Percentiles rank a stretch among this genome's conserved stretches.
These are phyloP conservation scores for Blastomyces gilchristii DNA, from an alignment of 2,329 filamentous ascomycete species.

Conservation along the genomic window DNA sequence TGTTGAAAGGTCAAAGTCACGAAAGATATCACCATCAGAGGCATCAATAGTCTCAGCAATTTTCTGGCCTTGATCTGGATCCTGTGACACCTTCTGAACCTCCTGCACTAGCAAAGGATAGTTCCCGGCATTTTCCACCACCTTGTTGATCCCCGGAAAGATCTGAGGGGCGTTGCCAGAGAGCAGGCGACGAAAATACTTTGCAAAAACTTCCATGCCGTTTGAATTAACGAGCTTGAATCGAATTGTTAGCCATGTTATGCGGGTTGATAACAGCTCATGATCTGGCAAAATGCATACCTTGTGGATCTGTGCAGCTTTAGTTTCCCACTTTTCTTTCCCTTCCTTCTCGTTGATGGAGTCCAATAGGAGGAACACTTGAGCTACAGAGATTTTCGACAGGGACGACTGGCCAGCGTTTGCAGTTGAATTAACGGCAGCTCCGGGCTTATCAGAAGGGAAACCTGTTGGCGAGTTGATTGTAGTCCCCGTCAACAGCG, in stretches of 20 bases:
- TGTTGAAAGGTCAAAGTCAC: conserved; percentile 88
- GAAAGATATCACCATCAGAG: conserved; percentile 83
- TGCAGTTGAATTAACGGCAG: conserved; percentile 31
- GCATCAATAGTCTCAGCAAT: conserved; percentile 91
- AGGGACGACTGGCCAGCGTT: conserved; percentile 51
- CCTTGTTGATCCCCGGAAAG: conserved; percentile 68
- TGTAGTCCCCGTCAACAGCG: conserved; percentile 48
- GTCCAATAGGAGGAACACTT: conserved; percentile 88
- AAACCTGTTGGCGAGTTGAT: conserved; percentile 45
- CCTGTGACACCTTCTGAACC: conserved; percentile 73
- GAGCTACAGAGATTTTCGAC: conserved; percentile 87
- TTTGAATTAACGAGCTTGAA: conserved; percentile 81
- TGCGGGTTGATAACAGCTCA: background rate
- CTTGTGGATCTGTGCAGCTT: conserved; percentile 85
- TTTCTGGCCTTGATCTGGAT: conserved; percentile 72
- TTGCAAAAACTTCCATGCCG: conserved; percentile 98
- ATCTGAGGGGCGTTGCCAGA: conserved; percentile 85
- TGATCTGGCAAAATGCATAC: conserved; percentile 40
- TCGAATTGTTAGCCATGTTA: conserved; percentile 10
- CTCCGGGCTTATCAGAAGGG: conserved; percentile 38
- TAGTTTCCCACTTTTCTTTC: conserved; percentile 80
- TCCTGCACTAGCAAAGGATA: conserved; percentile 74
- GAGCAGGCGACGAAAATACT: conserved; percentile 88
- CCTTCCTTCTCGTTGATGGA: conserved; percentile 92
- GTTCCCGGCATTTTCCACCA: conserved; percentile 64